These are phyloP conservation scores for Solanum rostratum DNA, from an alignment of 257 asterid species.

Conservation along the genomic window DNA sequence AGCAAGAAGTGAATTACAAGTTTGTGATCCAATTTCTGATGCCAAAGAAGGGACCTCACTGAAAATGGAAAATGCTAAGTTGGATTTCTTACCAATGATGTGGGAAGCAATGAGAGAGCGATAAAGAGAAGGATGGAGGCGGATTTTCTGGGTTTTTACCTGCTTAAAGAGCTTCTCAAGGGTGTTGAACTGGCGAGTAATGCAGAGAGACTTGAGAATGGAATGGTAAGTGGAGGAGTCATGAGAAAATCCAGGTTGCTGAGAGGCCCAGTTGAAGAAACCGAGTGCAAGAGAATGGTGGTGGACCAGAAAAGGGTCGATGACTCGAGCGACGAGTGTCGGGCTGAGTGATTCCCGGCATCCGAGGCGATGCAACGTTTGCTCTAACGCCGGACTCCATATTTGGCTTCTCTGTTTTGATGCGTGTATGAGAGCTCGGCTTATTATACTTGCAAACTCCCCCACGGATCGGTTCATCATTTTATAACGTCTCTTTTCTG, in stretches of 20 bases:
- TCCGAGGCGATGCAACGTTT: slow-evolving; percentile 54
- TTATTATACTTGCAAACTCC: slow-evolving; percentile 42
- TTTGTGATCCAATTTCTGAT: slow-evolving; percentile 35
- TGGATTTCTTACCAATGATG: slow-evolving; percentile 39
- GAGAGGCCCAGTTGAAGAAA: slow-evolving; percentile 95
- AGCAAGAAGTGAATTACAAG: slow-evolving; percentile 76
- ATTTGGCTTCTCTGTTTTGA: slow-evolving; percentile 23
- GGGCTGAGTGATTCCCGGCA: slow-evolving; percentile 66
- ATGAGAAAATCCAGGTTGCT: slow-evolving; percentile 81
- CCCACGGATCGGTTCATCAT: slow-evolving; percentile 32
- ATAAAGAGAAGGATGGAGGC: slow-evolving; percentile 34
- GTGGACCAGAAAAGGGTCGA: slow-evolving; percentile 76
- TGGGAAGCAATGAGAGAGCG: slow-evolving; percentile 36
- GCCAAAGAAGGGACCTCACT: slow-evolving; percentile 12
- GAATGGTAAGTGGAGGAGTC: slow-evolving; percentile 52
- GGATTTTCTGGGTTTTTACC: slow-evolving; percentile 31
- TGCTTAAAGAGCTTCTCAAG: slow-evolving; percentile 53
- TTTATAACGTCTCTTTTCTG: background rate
- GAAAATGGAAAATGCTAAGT: slow-evolving; percentile 48
- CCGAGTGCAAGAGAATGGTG: slow-evolving; percentile 74
- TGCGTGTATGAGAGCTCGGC: slow-evolving; percentile 52
- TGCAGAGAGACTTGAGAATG: slow-evolving; percentile 61
- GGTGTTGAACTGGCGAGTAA: slow-evolving; percentile 51
- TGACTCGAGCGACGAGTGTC: slow-evolving; percentile 55
- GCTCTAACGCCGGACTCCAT: slow-evolving; percentile 75